Conservation (phyloP, 257 asterid genomes). For the Salvia hispanica region DNA sequence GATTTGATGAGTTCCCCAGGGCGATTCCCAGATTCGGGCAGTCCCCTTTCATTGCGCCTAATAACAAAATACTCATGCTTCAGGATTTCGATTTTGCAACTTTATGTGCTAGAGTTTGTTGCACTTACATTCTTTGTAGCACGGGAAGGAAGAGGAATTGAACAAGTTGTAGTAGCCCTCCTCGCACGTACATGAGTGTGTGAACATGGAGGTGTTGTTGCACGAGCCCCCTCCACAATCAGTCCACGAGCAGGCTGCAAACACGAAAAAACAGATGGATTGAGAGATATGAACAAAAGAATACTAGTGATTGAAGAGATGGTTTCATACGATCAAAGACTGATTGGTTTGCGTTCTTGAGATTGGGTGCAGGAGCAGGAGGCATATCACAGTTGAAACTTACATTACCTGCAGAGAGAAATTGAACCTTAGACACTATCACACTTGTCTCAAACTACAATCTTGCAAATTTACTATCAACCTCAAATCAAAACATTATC, state of each 20-base stretch:
- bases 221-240: slow-evolving; percentile 87
- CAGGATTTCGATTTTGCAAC: background rate
- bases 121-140: slow-evolving; percentile 69
- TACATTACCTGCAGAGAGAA: slow-evolving; percentile 35
- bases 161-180: slow-evolving; percentile 69
- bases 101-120: background rate
- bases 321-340: slow-evolving; percentile 53
- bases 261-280: background rate
- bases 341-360: slow-evolving; percentile 37
- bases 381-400: slow-evolving; percentile 33
- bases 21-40: slow-evolving; percentile 35
- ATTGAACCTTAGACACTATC: background rate
- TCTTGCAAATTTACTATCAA: background rate
- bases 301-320: background rate
- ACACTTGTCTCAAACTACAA: background rate
- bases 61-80: background rate
- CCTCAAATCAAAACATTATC: slow-evolving; percentile 7
- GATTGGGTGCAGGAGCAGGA: slow-evolving; percentile 44
- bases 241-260: slow-evolving; percentile 67
- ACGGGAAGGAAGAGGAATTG: slow-evolving; percentile 64
- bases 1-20: slow-evolving; percentile 26
- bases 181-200: slow-evolving; percentile 55
- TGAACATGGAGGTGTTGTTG: slow-evolving; percentile 55
- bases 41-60: slow-evolving; percentile 38
- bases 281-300: background rate